A percentile compares a stretch with the other conserved stretches of the same genome.
phyloP scores from a whole-genome alignment of 2,329 filamentous ascomycete genomes.

The Verticillium nonalfalfae region DNA sequence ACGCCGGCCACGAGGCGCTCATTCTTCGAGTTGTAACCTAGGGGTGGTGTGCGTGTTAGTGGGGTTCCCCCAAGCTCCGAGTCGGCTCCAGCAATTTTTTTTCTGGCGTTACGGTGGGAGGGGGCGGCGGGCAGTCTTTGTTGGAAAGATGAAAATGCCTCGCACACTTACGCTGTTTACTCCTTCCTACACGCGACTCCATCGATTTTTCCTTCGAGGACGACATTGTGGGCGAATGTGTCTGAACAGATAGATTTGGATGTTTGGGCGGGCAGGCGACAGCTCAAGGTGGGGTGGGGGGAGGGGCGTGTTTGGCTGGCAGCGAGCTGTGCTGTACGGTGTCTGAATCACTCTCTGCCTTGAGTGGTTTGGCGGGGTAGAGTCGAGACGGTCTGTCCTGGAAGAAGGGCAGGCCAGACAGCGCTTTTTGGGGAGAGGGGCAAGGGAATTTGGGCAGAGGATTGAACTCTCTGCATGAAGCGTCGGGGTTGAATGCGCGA shows the following conservation, averaged over 20 bases:
- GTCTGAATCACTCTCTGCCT: constrained; percentile 4
- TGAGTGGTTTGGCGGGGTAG: constrained; percentile 1
- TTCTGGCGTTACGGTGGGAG: not conserved
- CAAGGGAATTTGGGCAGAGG: constrained; percentile 1
- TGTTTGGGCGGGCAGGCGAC: not conserved
- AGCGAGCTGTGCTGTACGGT: not conserved
- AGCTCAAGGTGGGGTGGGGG: constrained; percentile 2
- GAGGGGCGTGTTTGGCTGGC: constrained; percentile 1
- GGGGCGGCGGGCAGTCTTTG: not conserved
- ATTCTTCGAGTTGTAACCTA: constrained; percentile 87
- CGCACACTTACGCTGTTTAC: constrained; percentile 69
- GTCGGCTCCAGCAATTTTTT: constrained; percentile 11
- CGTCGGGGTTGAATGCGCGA: not conserved
- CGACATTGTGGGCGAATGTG: constrained; percentile 8
- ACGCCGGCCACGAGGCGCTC: constrained; percentile 93
- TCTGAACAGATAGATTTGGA: not conserved
- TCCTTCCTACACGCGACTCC: constrained; percentile 71
- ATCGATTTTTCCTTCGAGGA: constrained; percentile 43
- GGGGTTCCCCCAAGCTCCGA: constrained; percentile 14
- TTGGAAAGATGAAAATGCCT: constrained; percentile 4
- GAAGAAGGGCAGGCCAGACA: constrained; percentile 4
- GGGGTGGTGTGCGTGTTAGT: constrained; percentile 26
- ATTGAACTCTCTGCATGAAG: constrained; percentile 7
- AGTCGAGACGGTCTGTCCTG: constrained; percentile 4
- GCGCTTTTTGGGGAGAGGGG: constrained; percentile 1